Conservation (phyloP, 2,329 filamentous ascomycete species). For the Didymella arachidicola region DNA sequence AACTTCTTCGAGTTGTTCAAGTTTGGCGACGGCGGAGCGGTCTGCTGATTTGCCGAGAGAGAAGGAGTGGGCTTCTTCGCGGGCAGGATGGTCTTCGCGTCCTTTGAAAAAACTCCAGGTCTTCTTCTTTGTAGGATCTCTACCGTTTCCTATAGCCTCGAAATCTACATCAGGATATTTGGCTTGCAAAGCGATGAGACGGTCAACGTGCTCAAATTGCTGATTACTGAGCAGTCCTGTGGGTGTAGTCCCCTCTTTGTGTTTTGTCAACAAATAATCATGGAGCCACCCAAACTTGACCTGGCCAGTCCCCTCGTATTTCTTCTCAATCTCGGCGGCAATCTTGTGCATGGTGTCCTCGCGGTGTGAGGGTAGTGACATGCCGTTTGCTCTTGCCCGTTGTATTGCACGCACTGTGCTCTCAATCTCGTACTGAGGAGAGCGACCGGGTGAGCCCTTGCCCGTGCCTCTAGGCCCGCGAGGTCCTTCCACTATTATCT, state of each 20-base stretch:
- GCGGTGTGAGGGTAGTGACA: conserved; percentile 38
- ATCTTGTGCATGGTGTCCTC: conserved; percentile 37
- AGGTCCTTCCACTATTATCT: conserved; percentile 45
- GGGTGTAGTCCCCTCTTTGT: conserved; percentile 30
- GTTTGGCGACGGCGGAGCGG: conserved; percentile 5
- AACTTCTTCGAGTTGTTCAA: conserved; percentile 24
- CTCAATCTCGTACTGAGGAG: conserved; percentile 43
- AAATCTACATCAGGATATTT: conserved; percentile 28
- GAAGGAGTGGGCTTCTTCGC: conserved; percentile 12
- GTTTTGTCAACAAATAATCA: conserved; percentile 33
- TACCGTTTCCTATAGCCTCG: conserved; percentile 3
- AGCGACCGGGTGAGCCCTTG: conserved; percentile 29
- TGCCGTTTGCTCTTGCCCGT: conserved; percentile 29
- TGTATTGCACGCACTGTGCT: conserved; percentile 36
- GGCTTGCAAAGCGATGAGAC: conserved; percentile 13
- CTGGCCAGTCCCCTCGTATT: conserved; percentile 31
- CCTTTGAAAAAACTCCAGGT: background rate
- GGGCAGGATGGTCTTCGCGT: conserved; percentile 19
- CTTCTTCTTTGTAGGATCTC: background rate
- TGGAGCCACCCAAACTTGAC: conserved; percentile 19
- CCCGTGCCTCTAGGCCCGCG: conserved; percentile 24
- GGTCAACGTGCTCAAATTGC: conserved; percentile 20
- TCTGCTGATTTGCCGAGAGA: conserved; percentile 8
- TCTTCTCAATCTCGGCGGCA: conserved; percentile 35
- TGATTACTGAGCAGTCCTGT: conserved; percentile 27